Percentiles rank a stretch among this genome's conserved stretches.
phyloP scores from a whole-genome alignment of 352 stramenopile genomes.

The Pythium chondricola region DNA sequence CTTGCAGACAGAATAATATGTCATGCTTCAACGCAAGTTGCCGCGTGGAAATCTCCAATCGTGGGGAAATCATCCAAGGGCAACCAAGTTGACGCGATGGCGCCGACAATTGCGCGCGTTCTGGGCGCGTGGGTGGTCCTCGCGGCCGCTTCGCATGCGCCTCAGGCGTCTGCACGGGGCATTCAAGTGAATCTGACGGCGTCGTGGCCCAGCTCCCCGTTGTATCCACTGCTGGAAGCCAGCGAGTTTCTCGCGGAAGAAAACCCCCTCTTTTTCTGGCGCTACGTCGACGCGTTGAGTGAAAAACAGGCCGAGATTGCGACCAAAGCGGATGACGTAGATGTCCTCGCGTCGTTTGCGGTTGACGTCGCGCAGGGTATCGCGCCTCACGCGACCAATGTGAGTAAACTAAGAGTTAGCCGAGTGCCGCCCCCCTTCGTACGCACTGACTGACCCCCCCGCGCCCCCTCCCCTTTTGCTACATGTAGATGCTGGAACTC shows the following conservation, averaged over 20 bases:
- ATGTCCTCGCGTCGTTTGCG: constrained; percentile 40
- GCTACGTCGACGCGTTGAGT: constrained; percentile 51
- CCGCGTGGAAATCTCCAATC: constrained; percentile 9
- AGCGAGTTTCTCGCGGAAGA: constrained; percentile 81
- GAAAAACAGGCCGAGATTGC: constrained; percentile 26
- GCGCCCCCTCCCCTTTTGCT: no score
- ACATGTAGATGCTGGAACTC: constrained; percentile 73
- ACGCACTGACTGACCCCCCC: no score
- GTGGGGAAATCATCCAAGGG: background rate
- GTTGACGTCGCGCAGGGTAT: constrained; percentile 50
- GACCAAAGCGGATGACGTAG: constrained; percentile 32
- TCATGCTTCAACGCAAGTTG: background rate
- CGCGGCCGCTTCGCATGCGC: constrained; percentile 1
- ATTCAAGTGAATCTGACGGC: constrained; percentile 30
- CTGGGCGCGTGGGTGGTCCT: constrained; percentile 2
- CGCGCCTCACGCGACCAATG: constrained; percentile 55
- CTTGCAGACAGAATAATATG: constrained; percentile 5
- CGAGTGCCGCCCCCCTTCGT: no score
- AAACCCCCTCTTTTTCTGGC: constrained; percentile 72
- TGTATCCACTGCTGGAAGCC: constrained; percentile 26
- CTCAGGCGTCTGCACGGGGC: constrained; percentile 11
- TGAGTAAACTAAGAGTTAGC: constrained; percentile 15
- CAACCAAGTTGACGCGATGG: background rate
- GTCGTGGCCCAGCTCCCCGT: constrained; percentile 23
- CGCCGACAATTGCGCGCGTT: constrained; percentile 2